phyloP scores from a whole-genome alignment of 2,329 filamentous ascomycete species.

The Claviceps maximensis region DNA sequence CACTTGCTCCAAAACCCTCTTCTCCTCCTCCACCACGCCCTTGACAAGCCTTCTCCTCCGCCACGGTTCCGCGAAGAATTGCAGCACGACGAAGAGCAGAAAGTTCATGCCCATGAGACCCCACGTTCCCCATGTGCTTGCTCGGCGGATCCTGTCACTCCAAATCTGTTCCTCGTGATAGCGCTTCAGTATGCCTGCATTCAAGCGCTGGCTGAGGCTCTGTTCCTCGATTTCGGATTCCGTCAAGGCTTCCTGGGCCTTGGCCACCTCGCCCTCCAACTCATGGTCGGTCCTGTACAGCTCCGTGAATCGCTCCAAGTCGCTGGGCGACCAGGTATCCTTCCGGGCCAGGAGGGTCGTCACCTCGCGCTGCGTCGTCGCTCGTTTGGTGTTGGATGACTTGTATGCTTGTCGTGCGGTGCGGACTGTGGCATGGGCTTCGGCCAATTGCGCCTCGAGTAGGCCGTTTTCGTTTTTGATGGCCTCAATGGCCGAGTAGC shows the following conservation, averaged over 20 bases:
- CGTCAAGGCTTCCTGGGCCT: constrained; percentile 58
- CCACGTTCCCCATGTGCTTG: constrained; percentile 98
- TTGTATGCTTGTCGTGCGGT: constrained; percentile 65
- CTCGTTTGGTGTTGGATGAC: constrained; percentile 67
- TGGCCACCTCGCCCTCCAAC: constrained; percentile 72
- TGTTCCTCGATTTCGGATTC: constrained; percentile 70
- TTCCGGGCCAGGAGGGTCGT: constrained; percentile 89
- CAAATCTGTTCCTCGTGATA: constrained; percentile 99
- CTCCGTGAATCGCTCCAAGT: constrained; percentile 88
- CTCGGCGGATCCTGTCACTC: constrained; percentile 92
- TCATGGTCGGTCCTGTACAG: constrained; percentile 87
- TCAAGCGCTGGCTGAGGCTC: constrained; percentile 60
- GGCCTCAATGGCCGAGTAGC: constrained; percentile 80
- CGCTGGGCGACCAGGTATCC: constrained; percentile 73
- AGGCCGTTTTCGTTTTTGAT: constrained; percentile 66
- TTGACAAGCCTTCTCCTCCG: constrained; percentile 65
- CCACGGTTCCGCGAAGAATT: constrained; percentile 91
- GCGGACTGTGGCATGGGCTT: constrained; percentile 53
- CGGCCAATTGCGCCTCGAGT: constrained; percentile 45
- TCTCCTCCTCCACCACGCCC: constrained; percentile 70
- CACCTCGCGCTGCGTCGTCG: constrained; percentile 87
- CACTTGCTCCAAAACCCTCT: constrained; percentile 39
- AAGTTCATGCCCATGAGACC: constrained; percentile 96
- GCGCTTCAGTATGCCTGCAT: constrained; percentile 70
- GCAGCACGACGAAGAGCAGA: constrained; percentile 69